These are phyloP conservation scores for Umbelopsis sp. DNA, from an alignment of 192 early-diverging fungal species.

Conservation along the genomic window DNA sequence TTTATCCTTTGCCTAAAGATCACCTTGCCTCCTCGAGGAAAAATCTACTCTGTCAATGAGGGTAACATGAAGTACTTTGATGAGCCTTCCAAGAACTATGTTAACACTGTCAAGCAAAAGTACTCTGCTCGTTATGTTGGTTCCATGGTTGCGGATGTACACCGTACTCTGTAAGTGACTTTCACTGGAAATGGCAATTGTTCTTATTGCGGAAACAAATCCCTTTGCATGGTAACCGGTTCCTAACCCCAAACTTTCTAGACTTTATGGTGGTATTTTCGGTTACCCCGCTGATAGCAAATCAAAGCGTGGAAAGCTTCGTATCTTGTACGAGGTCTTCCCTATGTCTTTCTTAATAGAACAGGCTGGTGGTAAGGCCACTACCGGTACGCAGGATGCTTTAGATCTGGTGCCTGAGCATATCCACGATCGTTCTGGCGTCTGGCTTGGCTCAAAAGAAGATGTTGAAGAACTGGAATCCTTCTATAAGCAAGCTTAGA, in stretches of 20 bases:
- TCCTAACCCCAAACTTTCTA: neutral
- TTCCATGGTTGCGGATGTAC: constrained; percentile 98
- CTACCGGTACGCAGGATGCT: constrained; percentile 79
- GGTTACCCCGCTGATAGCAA: constrained; percentile 65
- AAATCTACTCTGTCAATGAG: constrained; percentile 99
- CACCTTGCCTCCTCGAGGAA: constrained; percentile 71
- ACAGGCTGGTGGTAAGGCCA: constrained; percentile 93
- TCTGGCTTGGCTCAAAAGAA: constrained; percentile 87
- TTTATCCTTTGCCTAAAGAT: constrained; percentile 47
- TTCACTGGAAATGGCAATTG: constrained; percentile 57
- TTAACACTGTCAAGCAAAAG: constrained; percentile 89
- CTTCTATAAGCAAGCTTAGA: constrained; percentile 46
- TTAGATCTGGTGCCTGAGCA: constrained; percentile 84
- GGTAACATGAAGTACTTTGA: constrained; percentile 94
- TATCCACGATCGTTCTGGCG: constrained; percentile 89
- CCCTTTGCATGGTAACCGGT: neutral
- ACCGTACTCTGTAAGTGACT: constrained; percentile 84
- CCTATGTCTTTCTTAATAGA: constrained; percentile 97
- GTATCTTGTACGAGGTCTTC: constrained; percentile 97
- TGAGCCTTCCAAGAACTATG: constrained; percentile 83
- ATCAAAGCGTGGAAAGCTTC: constrained; percentile 87
- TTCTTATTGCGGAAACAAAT: neutral
- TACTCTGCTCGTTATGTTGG: constrained; percentile 97
- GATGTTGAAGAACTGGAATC: constrained; percentile 89
- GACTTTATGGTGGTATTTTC: constrained; percentile 56